These are phyloP conservation scores for Aspergillus ochraceoroseus DNA, from an alignment of 2,329 filamentous ascomycete genomes.

Conservation along the genomic window DNA sequence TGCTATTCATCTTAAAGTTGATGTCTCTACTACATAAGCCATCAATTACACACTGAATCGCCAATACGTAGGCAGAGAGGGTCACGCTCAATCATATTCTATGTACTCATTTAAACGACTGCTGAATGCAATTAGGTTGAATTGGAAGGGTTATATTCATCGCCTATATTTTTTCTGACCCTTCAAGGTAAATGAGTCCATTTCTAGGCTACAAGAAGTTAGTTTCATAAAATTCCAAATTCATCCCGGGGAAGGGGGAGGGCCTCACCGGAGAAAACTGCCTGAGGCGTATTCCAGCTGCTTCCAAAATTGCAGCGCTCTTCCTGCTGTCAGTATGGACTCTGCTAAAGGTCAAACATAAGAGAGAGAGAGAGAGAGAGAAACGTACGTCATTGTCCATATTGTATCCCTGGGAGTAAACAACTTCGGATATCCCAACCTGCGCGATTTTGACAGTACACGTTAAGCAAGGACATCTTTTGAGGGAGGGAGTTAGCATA, in stretches of 20 bases:
- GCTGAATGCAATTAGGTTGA: too few species aligned
- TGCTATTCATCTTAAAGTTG: too few species aligned
- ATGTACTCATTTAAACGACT: too few species aligned
- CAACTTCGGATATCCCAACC: conserved; percentile 90
- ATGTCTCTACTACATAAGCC: too few species aligned
- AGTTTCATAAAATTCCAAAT: background rate
- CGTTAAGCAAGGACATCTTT: conserved; percentile 81
- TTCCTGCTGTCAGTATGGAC: conserved; percentile 27
- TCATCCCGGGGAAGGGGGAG: too few species aligned
- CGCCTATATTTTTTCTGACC: conserved; percentile 14
- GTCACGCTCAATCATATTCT: too few species aligned
- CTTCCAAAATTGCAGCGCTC: conserved; percentile 73
- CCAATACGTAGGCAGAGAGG: too few species aligned
- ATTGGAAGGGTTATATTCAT: too few species aligned
- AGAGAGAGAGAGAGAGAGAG: too few species aligned
- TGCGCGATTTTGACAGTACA: conserved; percentile 99
- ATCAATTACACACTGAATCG: too few species aligned
- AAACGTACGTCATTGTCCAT: conserved; percentile 68
- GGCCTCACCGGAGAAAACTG: conserved; percentile 79
- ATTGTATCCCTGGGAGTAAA: conserved; percentile 89
- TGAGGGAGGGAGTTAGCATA: background rate
- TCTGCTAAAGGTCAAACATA: background rate
- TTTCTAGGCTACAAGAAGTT: conserved; percentile 51
- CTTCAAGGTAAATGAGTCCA: conserved; percentile 60
- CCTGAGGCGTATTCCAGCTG: conserved; percentile 76